phyloP scores from a whole-genome alignment of 208 protist species.

The Leishmania tarentolae region DNA sequence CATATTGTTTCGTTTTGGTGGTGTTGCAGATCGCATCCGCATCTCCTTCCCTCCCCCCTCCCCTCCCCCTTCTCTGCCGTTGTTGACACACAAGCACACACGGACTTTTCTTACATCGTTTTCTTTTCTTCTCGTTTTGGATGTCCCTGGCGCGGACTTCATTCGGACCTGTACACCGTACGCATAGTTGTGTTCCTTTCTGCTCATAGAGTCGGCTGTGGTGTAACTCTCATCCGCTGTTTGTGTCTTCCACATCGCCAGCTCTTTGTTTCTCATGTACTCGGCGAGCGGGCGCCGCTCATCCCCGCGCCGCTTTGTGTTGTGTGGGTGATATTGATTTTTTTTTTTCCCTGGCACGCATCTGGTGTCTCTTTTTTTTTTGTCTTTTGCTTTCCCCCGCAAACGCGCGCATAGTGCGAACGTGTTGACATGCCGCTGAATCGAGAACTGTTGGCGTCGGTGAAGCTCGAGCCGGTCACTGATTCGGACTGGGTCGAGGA shows the following conservation, averaged over 20 bases:
- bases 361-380: neutral
- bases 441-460: constrained; percentile 69
- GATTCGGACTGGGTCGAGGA: constrained; percentile 36
- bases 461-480: constrained; percentile 49
- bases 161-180: neutral
- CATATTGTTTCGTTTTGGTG: too few species aligned
- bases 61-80: neutral
- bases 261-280: too few species aligned
- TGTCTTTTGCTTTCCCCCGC: neutral
- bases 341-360: neutral
- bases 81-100: neutral
- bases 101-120: neutral
- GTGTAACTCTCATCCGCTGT: too few species aligned
- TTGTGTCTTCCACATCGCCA: neutral
- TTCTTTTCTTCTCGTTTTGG: neutral
- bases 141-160: neutral
- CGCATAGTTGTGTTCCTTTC: neutral
- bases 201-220: neutral
- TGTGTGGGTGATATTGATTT: too few species aligned
- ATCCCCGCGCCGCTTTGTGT: neutral
- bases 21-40: neutral
- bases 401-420: neutral
- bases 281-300: too few species aligned
- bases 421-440: constrained; percentile 51
- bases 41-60: neutral